Evolutionary conservation across 2,329 filamentous ascomycete species (phyloP).

Genomic region (Pyricularia sp.): DNA sequence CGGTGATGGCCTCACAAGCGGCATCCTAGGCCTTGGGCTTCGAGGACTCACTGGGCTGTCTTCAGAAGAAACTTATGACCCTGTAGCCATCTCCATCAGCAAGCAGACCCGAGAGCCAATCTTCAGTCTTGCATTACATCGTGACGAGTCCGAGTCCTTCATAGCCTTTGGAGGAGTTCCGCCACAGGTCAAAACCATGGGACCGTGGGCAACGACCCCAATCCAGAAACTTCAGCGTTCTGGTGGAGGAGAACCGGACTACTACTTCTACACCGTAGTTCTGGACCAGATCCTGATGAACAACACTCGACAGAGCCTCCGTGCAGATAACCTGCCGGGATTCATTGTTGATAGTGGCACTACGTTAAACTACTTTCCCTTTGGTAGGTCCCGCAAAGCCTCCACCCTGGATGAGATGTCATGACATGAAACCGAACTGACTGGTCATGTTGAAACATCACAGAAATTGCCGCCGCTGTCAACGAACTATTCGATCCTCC

Average conservation of each 20-base stretch:
- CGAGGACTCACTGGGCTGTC: conserved; percentile 16
- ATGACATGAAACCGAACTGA: not conserved
- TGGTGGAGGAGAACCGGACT: conserved; percentile 11
- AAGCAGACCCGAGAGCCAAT: conserved; percentile 11
- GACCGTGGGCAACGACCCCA: conserved; percentile 14
- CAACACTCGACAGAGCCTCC: conserved; percentile 6
- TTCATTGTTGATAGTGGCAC: conserved; percentile 21
- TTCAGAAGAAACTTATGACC: conserved; percentile 15
- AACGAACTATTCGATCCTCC: conserved; percentile 15
- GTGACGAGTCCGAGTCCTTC: conserved; percentile 17
- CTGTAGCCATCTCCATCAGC: conserved; percentile 15
- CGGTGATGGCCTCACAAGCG: conserved; percentile 18
- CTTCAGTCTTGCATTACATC: conserved; percentile 19
- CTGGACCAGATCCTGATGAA: conserved; percentile 12
- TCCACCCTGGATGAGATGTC: not conserved
- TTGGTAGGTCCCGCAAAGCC: conserved; percentile 5
- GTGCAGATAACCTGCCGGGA: conserved; percentile 6
- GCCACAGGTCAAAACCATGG: conserved; percentile 13
- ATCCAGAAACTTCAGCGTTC: conserved; percentile 14
- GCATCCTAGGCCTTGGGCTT: conserved; percentile 19
- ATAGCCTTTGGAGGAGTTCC: conserved; percentile 21
- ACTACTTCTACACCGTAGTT: conserved; percentile 17
- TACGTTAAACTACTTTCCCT: conserved; percentile 18
- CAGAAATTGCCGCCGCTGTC: conserved; percentile 16
- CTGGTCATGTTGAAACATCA: not conserved